These are phyloP conservation scores for Pterocarpus santalinus DNA, from an alignment of 306 rosid species.

Conservation along the genomic window DNA sequence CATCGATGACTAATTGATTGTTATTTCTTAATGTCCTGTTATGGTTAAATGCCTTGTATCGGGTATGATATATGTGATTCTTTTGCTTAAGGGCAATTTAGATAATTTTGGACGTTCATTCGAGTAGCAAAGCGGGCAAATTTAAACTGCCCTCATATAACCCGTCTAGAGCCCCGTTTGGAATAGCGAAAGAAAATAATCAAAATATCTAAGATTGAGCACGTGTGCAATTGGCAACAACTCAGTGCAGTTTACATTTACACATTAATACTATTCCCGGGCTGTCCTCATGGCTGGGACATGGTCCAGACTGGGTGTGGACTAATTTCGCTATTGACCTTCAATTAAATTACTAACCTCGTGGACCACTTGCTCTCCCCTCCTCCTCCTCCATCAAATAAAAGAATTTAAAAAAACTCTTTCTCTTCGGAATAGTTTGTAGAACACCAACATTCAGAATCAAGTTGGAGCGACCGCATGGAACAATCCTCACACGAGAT, in stretches of 20 bases:
- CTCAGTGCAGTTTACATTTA: neutral
- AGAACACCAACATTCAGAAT: neutral
- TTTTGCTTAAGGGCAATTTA: too few relatives aligned
- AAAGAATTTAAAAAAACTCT: neutral
- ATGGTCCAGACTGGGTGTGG: too few relatives aligned
- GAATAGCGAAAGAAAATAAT: neutral
- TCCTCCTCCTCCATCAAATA: neutral
- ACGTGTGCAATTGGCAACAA: neutral
- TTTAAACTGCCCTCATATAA: too few relatives aligned
- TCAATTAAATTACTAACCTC: neutral
- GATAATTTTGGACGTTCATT: too few relatives aligned
- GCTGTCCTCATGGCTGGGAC: neutral
- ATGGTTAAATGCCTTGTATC: too few relatives aligned
- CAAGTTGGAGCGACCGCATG: neutral
- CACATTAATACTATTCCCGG: neutral
- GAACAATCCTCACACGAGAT: constrained; percentile 43
- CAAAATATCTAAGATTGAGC: neutral
- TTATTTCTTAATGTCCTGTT: too few relatives aligned
- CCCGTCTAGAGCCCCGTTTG: neutral
- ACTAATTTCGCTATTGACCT: neutral
- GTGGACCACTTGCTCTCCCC: neutral
- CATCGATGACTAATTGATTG: too few relatives aligned
- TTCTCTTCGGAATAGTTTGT: neutral
- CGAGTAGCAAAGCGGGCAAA: too few relatives aligned
- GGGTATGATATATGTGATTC: too few relatives aligned